A percentile compares a stretch with the other conserved stretches of the same genome.
These are phyloP conservation scores for Perilla frutescens DNA, from an alignment of 257 asterid species.

Conservation along the genomic window DNA sequence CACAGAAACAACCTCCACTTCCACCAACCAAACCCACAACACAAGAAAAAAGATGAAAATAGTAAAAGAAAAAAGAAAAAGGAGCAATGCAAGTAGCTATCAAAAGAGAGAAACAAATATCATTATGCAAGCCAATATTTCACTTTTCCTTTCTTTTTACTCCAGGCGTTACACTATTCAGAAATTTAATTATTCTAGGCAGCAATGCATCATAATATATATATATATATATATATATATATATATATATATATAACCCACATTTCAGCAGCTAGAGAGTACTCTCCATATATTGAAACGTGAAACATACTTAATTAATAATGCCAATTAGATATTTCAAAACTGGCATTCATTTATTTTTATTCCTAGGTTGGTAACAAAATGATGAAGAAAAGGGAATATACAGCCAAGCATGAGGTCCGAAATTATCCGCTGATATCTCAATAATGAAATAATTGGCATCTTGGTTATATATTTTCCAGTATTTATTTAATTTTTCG, in stretches of 20 bases:
- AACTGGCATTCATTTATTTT: conserved; percentile 32
- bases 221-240: no score
- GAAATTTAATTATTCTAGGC: conserved; percentile 46
- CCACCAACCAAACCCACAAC: conserved; percentile 75
- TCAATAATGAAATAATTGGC: conserved; percentile 2
- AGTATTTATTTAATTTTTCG: background rate
- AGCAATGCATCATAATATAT: no score
- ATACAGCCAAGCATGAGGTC: conserved; percentile 39
- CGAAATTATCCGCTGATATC: conserved; percentile 20
- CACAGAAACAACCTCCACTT: conserved; percentile 88
- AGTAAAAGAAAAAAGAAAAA: background rate
- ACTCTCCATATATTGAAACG: conserved; percentile 31
- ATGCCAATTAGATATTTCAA: conserved; percentile 18
- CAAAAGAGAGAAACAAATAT: conserved; percentile 40
- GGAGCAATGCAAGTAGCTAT: conserved; percentile 34
- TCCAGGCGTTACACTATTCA: conserved; percentile 49
- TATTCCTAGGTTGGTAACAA: conserved; percentile 34
- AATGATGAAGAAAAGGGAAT: conserved; percentile 25
- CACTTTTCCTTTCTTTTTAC: conserved; percentile 64
- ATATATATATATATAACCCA: conserved; percentile 30
- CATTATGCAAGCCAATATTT: conserved; percentile 41
- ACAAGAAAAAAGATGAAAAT: conserved; percentile 23
- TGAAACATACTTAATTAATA: conserved; percentile 35
- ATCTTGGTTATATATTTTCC: background rate
- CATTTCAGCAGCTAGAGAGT: conserved; percentile 21